Conservation (phyloP, 768 basidiomycete species). For the Rhizopogon sp. region DNA sequence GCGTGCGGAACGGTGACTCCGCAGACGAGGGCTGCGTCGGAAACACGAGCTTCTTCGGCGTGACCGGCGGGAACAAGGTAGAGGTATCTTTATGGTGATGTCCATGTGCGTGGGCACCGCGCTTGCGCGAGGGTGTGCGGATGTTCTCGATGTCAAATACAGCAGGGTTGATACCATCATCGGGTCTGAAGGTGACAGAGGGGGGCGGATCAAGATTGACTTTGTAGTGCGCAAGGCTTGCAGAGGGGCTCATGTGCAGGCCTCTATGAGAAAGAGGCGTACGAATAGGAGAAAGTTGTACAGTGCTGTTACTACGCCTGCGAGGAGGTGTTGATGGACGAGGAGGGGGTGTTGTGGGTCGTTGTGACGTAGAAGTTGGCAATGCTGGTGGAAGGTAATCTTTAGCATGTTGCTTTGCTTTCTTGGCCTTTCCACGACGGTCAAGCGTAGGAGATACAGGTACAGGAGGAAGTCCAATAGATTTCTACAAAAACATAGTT, state of each 20-base stretch:
- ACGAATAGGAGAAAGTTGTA: conserved; percentile 52
- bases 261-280: conserved; percentile 68
- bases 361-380: conserved; percentile 12
- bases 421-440: conserved; percentile 22
- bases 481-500: conserved; percentile 24
- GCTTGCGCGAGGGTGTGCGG: conserved; percentile 42
- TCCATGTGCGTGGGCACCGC: conserved; percentile 18
- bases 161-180: conserved; percentile 31
- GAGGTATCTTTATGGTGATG: conserved; percentile 9
- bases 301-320: conserved; percentile 17
- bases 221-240: conserved; percentile 66
- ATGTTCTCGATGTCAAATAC: conserved; percentile 32
- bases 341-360: conserved; percentile 31
- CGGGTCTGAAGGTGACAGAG: conserved; percentile 21
- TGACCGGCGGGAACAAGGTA: conserved; percentile 31
- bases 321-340: conserved; percentile 36
- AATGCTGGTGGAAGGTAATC: conserved; percentile 21
- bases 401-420: conserved; percentile 12
- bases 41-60: conserved; percentile 39
- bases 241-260: conserved; percentile 62
- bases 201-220: conserved; percentile 63
- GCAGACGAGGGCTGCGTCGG: conserved; percentile 17
- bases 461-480: conserved; percentile 33
- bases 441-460: conserved; percentile 44
- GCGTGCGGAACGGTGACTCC: conserved; percentile 48